Conservation (phyloP, 2,329 filamentous ascomycete genomes). For the Claviceps pazoutovae region DNA sequence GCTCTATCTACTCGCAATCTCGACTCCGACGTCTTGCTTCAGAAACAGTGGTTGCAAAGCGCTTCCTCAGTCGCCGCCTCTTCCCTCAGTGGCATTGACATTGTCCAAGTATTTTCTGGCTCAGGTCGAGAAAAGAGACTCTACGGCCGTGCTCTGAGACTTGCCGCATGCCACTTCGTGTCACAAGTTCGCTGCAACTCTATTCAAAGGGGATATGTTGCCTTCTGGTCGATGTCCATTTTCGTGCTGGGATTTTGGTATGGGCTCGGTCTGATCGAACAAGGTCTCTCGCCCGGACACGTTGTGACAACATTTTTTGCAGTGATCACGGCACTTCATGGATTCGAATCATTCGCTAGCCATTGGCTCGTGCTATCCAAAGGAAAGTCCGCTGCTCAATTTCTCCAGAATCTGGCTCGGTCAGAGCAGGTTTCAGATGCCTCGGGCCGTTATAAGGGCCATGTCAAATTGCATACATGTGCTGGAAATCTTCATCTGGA, state of each 20-base stretch:
- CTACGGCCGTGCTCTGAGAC: constrained; percentile 44
- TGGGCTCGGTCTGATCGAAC: constrained; percentile 53
- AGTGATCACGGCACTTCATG: constrained; percentile 61
- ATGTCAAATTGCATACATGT: constrained; percentile 29
- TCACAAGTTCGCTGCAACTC: constrained; percentile 56
- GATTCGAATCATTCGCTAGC: constrained; percentile 59
- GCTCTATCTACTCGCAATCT: constrained; percentile 46
- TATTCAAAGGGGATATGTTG: constrained; percentile 57
- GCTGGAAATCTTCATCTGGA: constrained; percentile 55
- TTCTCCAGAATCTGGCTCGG: constrained; percentile 35
- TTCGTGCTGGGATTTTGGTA: constrained; percentile 91
- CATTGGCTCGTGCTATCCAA: constrained; percentile 68
- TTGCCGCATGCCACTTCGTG: constrained; percentile 49
- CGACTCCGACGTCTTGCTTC: constrained; percentile 50
- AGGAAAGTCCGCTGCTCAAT: constrained; percentile 58
- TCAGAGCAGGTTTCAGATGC: neutral
- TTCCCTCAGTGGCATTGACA: constrained; percentile 61
- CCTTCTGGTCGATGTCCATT: constrained; percentile 60
- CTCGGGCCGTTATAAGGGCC: neutral
- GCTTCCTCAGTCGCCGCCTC: constrained; percentile 61
- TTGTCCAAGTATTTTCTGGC: constrained; percentile 77
- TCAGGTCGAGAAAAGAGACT: constrained; percentile 53
- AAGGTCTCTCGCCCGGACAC: constrained; percentile 46
- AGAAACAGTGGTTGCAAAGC: constrained; percentile 51
- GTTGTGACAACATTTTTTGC: constrained; percentile 80